Conservation (phyloP, 2,329 filamentous ascomycete species). For the Aspergillus aculeatinus region DNA sequence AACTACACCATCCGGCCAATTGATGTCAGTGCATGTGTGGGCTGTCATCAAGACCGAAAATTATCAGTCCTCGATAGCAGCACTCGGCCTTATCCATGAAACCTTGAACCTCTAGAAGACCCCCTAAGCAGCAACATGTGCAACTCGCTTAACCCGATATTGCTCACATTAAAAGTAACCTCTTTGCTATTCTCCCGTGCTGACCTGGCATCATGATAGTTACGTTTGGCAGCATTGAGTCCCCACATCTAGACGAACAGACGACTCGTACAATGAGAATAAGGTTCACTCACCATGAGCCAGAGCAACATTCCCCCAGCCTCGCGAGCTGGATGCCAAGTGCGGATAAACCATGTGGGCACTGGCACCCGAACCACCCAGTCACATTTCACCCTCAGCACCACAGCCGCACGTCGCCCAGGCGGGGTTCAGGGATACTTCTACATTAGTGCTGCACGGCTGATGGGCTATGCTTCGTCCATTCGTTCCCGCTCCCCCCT, state of each 20-base stretch:
- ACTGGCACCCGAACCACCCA: not conserved
- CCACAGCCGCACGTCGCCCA: not conserved
- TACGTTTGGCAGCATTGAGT: no score
- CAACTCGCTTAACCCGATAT: no score
- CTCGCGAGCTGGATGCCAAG: not conserved
- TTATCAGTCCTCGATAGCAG: no score
- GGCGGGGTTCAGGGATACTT: not conserved
- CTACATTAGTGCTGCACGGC: not conserved
- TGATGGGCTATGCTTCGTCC: not conserved
- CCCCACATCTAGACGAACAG: not conserved
- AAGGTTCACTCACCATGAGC: not conserved
- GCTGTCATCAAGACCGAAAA: no score
- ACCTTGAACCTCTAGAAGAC: no score
- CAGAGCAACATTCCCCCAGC: not conserved
- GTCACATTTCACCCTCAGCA: not conserved
- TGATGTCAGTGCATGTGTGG: not conserved
- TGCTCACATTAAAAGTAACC: no score
- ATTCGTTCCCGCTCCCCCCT: not conserved
- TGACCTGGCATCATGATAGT: no score
- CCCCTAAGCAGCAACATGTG: no score
- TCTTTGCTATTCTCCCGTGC: no score
- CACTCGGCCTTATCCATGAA: no score
- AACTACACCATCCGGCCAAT: constrained; percentile 35
- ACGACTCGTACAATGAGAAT: not conserved
- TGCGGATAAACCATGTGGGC: not conserved